Conservation (phyloP, 495 filamentous ascomycete genomes). For the Thermothielavioides terrestris region DNA sequence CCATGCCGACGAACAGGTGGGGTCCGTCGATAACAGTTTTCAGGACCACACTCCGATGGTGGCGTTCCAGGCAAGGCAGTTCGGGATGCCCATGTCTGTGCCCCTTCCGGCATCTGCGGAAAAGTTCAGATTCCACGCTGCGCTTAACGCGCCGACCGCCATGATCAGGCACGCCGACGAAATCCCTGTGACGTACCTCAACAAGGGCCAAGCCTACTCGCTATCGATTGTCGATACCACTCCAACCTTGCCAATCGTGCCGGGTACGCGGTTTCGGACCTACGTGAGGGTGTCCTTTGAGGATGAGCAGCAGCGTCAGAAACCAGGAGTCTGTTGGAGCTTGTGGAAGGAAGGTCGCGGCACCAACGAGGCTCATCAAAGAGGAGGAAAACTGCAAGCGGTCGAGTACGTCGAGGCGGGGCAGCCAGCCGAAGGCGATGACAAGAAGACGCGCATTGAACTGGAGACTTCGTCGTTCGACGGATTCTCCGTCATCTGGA, state of each 20-base stretch:
- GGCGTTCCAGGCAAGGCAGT: constrained; percentile 30
- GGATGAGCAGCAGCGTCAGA: constrained; percentile 77
- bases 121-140: constrained; percentile 86
- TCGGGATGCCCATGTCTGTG: constrained; percentile 34
- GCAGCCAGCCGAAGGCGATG: constrained; percentile 59
- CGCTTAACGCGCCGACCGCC: constrained; percentile 88
- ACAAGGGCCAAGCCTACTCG: constrained; percentile 90
- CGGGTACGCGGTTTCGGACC: constrained; percentile 64
- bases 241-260: constrained; percentile 28
- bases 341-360: constrained; percentile 93
- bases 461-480: constrained; percentile 81
- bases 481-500: constrained; percentile 87
- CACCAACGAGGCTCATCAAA: constrained; percentile 78
- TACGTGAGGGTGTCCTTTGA: constrained; percentile 90
- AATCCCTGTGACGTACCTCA: constrained; percentile 90
- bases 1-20: constrained; percentile 37
- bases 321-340: constrained; percentile 81
- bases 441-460: constrained; percentile 64
- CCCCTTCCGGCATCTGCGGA: constrained; percentile 36
- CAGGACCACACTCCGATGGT: constrained; percentile 42
- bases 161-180: constrained; percentile 85
- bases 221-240: constrained; percentile 68
- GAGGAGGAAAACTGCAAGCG: constrained; percentile 78
- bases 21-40: constrained; percentile 42
- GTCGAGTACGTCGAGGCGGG: constrained; percentile 85